Evolutionary conservation across 169 alveolate genomes (phyloP), one percentile per base, ranked within the genome.

Genomic region (Plasmodium blacklocki): DNA sequence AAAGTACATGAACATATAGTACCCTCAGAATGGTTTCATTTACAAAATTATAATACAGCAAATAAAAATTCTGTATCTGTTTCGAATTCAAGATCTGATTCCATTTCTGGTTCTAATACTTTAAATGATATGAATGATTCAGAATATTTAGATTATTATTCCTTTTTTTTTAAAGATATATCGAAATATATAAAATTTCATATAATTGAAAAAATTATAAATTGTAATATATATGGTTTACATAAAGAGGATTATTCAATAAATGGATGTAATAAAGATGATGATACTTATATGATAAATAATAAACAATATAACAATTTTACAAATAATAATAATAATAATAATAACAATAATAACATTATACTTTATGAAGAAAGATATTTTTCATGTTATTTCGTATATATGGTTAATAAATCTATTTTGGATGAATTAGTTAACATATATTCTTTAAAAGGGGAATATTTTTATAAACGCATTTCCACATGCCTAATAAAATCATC

Each of bases 131-230:
- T 80, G 14, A 70, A 80, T 43, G 73, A 80, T 18, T 80, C 90
- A 58, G 90, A 80, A 52, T 68, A 80, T 58, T 72, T 68, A 18
- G 83, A 80, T 60, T 80, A 80, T 63, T 80, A 80, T 73, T 80
- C 90, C 15, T 80, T 80, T 29, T 80, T 80, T 52, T 80, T 80
- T 21, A 80, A 80, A 50, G 90, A 80, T 11, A 67, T 80, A 23
- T 80, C 90, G 2, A 80, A 80, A 71, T 80, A 54, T 62, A 80
- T 68, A 12, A 80, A 80, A 19, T 58, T 80, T 8, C 39, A 70
- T 39, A 80, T 67, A 39, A 80, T 80, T 32, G 67, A 80, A 18
- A 80, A 80, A 60, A 80, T 80, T 18, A 71, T 80, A 15, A 67
- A 52, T 7, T 19, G 18, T 14, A 80, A 67, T 54, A 80, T 80